A percentile compares a stretch with the other conserved stretches of the same genome.
Conservation (phyloP, 106 monocot genomes). For the Allium fistulosum region DNA sequence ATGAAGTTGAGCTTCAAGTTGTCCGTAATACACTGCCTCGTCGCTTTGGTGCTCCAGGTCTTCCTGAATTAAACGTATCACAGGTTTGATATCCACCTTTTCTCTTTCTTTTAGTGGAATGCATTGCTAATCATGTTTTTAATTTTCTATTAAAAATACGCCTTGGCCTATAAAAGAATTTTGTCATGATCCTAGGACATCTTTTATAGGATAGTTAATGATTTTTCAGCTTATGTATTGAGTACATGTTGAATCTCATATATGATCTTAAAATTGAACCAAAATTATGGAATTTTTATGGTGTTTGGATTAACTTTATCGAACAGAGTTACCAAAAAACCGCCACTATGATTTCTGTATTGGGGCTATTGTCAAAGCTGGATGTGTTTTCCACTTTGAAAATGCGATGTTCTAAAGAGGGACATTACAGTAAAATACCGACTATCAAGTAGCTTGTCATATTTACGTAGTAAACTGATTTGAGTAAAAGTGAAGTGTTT, state of each 20-base stretch:
- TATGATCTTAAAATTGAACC: not conserved
- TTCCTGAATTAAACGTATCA: conserved; percentile 97
- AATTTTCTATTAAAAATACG: too few relatives aligned
- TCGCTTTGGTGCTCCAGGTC: conserved; percentile 98
- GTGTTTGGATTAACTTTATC: not conserved
- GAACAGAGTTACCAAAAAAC: too few relatives aligned
- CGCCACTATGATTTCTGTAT: too few relatives aligned
- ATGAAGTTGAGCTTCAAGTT: conserved; percentile 97
- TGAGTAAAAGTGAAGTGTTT: too few relatives aligned
- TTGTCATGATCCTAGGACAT: not conserved
- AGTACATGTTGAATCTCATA: not conserved
- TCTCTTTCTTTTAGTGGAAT: not conserved
- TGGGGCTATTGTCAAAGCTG: too few relatives aligned
- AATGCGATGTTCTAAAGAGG: too few relatives aligned
- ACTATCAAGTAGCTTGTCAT: too few relatives aligned
- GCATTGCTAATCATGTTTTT: not conserved
- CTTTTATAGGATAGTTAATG: not conserved
- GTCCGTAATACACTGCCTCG: conserved; percentile 90
- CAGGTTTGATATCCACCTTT: conserved; percentile 36
- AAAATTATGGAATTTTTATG: not conserved
- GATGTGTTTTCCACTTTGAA: too few relatives aligned
- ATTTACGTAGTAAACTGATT: too few relatives aligned
- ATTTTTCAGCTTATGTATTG: not conserved
- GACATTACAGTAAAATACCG: too few relatives aligned
- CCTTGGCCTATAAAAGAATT: too few relatives aligned